Base-by-base conservation (phyloP, 2,329 filamentous ascomycete species). In the Fusarium mundagurra region DNA sequence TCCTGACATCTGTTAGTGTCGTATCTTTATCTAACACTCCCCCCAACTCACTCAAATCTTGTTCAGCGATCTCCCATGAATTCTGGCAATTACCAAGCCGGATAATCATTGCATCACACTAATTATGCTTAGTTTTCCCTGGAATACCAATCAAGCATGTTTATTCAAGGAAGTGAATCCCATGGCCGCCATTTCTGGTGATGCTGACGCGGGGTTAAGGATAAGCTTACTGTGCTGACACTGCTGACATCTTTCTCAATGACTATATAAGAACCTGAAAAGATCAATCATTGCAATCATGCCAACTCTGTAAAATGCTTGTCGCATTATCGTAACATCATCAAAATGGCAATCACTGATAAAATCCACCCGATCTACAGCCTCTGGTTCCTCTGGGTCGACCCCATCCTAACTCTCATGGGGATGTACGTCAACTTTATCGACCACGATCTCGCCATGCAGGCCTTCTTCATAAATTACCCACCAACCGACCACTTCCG, bases 311-410 rank as follows among this genome's bases (percentile, higher is more conserved):
- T 6, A 24, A 5, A 10, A n/a, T 6, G 16, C 10, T 44, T 17
- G 4, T 20, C 33, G 11, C 14, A 22, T 22, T 8, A 1, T 6
- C 4, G 5, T 9, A n/a, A 1, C 0, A 47, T 39, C 10, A 8
- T 5, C 18, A 71, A 47, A 51, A 71, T 71, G 68, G 54, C 61
- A 20, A 74, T 77, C 45, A 43, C 63, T 0, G 64, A 61, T 41
- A 54, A 67, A 7, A 66, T 77, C 6, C 74, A 76, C 27, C 68
- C 69, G 9, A 38, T 73, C 11, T 78, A 78, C 53, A 59, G 45
- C 50, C 13, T 64, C 13, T 77, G 64, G 67, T 78, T 78, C 57
- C 47, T 75, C 43, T 78, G 76, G 76, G 27, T 77, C 24, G 76
- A 78, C n/a, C 76, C 76, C 12, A 47, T 73, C 44, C 48, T 77